Base-by-base conservation (phyloP, 305 asterid species). In the Rubia tinctorum region DNA sequence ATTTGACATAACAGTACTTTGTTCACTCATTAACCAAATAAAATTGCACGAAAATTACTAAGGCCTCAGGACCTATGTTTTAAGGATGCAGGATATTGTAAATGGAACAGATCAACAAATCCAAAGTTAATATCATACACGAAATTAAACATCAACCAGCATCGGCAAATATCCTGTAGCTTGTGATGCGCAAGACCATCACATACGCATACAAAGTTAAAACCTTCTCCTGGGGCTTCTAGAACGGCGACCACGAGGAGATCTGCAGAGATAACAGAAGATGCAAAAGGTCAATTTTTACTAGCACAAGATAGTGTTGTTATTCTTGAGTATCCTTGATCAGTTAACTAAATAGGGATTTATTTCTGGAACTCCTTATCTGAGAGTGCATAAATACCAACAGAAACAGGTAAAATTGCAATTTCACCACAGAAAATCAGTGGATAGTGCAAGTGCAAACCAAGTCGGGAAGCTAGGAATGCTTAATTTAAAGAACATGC, bases 171-270 rank as follows among this genome's bases (percentile, higher is more conserved):
- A 4, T 61, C 69, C 22, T 25, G 71, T 37, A 27, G 39, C 53
- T 63, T 10, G 56, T 17, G 61, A 69, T 69, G 56, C 69, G 14
- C 39, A 61, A 34, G 68, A 22, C 42, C n/a, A 25, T 43, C 15
- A 1, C 71, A 58, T 9, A 22, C 5, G 23, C 10, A 53, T 39
- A 42, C 69, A 74, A 18, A 53, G 71, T 85, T 80, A 93, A 80
- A 80, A 86, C 80, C 98, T 90, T 83, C 92, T 88, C 83, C 97
- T 86, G 9, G 98, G 98, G 82, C 97, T 93, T 85, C 98, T 86
- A 71, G 98, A 93, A 43, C 97, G 97, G 75, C 83, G 96, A 72
- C 86, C 87, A 8, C 90, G 94, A 20, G 98, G 98, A 23, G 96
- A 91, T 80, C 98, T 91, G 90, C 80, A 81, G 63, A 76, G 69